Evolutionary conservation across 2,329 filamentous ascomycete genomes (phyloP).

Genomic region (Colletotrichum shisoi): DNA sequence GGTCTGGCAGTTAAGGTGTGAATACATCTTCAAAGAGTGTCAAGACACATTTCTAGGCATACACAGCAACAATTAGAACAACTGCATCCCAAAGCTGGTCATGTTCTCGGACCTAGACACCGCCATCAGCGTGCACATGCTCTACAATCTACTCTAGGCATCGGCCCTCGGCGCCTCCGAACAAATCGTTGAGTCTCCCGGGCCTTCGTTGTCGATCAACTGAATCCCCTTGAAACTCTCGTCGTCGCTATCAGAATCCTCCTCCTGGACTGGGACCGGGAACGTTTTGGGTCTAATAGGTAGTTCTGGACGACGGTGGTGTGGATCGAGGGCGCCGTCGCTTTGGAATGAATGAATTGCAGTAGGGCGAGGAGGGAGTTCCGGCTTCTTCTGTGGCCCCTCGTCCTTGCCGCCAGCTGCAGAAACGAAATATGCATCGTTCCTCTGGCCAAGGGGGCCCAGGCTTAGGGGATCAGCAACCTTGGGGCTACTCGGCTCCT

Average conservation of each 20-base stretch:
- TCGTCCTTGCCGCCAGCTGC: not conserved
- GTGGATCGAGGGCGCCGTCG: constrained; percentile 22
- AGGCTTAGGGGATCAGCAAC: constrained; percentile 18
- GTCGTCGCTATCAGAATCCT: constrained; percentile 44
- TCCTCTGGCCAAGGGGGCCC: constrained; percentile 4
- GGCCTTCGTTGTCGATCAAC: constrained; percentile 51
- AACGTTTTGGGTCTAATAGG: constrained; percentile 28
- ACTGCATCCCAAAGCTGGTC: not conserved
- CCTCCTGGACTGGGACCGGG: constrained; percentile 13
- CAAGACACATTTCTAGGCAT: no score
- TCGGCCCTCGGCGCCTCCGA: constrained; percentile 25
- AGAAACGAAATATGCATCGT: not conserved
- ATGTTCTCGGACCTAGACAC: no score
- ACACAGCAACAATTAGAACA: no score
- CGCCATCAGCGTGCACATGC: not conserved
- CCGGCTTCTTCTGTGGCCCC: constrained; percentile 5
- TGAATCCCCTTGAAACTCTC: constrained; percentile 50
- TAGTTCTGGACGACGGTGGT: constrained; percentile 22
- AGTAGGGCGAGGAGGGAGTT: constrained; percentile 14
- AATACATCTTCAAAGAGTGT: no score
- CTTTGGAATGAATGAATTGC: constrained; percentile 28
- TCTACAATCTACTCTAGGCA: not conserved
- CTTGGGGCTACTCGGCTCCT: not conserved
- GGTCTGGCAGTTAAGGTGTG: no score
- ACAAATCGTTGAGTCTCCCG: constrained; percentile 20